Conservation (phyloP, 2,329 filamentous ascomycete species). For the Pleomassaria siparia region DNA sequence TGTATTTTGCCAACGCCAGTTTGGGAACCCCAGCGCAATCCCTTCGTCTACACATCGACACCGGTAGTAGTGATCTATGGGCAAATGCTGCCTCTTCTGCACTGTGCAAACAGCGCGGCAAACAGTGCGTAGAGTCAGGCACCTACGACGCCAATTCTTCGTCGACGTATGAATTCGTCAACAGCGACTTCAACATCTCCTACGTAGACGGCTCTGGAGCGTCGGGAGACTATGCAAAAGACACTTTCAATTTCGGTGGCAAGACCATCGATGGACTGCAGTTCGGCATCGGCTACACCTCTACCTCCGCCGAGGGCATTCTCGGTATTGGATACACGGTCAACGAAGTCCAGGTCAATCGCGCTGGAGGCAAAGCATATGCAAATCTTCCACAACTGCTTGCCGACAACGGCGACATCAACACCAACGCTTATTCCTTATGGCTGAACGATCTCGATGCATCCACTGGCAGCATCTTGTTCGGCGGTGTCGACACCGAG, state of each 20-base stretch:
- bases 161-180: constrained; percentile 73
- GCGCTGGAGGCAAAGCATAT: constrained; percentile 54
- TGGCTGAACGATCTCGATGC: constrained; percentile 63
- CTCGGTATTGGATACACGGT: constrained; percentile 79
- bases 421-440: constrained; percentile 67
- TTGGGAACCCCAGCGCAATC: constrained; percentile 60
- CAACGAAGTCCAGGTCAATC: constrained; percentile 75
- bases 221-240: constrained; percentile 76
- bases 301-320: constrained; percentile 66
- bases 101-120: constrained; percentile 55
- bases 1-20: constrained; percentile 61
- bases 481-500: constrained; percentile 76
- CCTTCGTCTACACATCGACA: constrained; percentile 61
- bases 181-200: constrained; percentile 79
- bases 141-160: constrained; percentile 71
- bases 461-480: constrained; percentile 70
- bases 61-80: constrained; percentile 66
- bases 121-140: constrained; percentile 63
- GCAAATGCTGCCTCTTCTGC: constrained; percentile 64
- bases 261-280: constrained; percentile 60
- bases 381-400: constrained; percentile 67
- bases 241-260: constrained; percentile 65
- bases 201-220: constrained; percentile 83
- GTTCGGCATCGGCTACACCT: constrained; percentile 72
- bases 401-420: constrained; percentile 62